Base-by-base conservation (phyloP, 257 asterid species). In the Solanum medicagineum region DNA sequence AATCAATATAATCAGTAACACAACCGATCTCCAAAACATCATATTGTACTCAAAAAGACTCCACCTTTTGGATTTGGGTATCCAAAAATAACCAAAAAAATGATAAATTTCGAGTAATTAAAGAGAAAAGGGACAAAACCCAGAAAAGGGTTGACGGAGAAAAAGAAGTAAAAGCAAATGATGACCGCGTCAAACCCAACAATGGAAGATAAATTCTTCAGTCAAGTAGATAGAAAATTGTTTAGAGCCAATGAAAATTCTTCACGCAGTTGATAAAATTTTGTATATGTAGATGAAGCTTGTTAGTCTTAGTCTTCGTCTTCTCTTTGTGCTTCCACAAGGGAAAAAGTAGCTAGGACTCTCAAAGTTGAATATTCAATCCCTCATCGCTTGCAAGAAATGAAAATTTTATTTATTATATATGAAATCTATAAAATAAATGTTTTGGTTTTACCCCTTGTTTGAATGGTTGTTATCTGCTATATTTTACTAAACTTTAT, bases 71-170 rank as follows among this genome's bases (percentile, higher is more conserved):
- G 29, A 40, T 68, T 55, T 53, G 68, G 81, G 53, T 44, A 60
- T n/a, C 9, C 11, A 13, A n/a, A 53, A 71, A 84, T 17, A 74
- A 80, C 80, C 40, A 42, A 60, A 17, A 60, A 44, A 54, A 36
- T 66, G 42, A 56, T 85, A 75, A 65, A 53, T 19, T 85, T 24
- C 3, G 14, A 68, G 81, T 3, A 74, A 5, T 36, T 24, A 83
- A 74, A 85, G 32, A 74, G 44, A 47, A 63, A 45, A 4, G 53
- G n/a, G 80, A 65, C 5, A 71, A 51, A 57, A 29, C 70, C 45
- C 40, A 60, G 57, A 79, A 51, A 85, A 88, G 85, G 17, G 83
- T 62, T 84, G 92, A 87, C 92, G 91, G 92, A 88, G 16, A 36
- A 45, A 88, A 56, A 81, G 83, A 87, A 87, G 81, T 85, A 36